Evolutionary conservation across 805 yeast species (phyloP).

Genomic region (Candida adriatica): DNA sequence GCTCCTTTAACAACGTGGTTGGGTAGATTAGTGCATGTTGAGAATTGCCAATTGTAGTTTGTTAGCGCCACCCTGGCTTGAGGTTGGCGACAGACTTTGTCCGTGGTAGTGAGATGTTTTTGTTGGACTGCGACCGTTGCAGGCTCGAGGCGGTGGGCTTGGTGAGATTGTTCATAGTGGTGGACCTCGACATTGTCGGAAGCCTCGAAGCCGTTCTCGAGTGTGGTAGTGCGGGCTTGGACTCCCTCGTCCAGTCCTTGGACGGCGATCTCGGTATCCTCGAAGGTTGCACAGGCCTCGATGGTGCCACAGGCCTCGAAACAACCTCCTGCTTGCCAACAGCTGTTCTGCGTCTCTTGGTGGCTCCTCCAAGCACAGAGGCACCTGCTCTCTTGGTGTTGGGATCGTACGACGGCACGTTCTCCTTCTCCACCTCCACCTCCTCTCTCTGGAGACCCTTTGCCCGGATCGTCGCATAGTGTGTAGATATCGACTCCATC

Average conservation of each 20-base stretch:
- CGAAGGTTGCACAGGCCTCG: not conserved
- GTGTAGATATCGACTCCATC: constrained; percentile 28
- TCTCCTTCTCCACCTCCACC: constrained; percentile 20
- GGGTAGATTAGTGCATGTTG: constrained; percentile 7
- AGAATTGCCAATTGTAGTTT: too few relatives aligned
- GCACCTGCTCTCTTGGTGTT: constrained; percentile 17
- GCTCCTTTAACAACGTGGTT: constrained; percentile 78
- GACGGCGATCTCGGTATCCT: constrained; percentile 11
- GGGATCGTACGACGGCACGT: constrained; percentile 19
- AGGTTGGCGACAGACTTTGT: constrained; percentile 7
- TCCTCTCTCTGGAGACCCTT: constrained; percentile 9
- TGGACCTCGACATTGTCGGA: constrained; percentile 17
- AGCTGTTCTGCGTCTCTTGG: constrained; percentile 22
- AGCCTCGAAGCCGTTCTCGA: too few relatives aligned
- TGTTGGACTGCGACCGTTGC: constrained; percentile 15
- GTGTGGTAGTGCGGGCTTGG: constrained; percentile 5
- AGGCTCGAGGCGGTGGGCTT: constrained; percentile 20
- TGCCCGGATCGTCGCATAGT: constrained; percentile 24
- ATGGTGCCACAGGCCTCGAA: too few relatives aligned
- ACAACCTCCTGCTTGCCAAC: constrained; percentile 12
- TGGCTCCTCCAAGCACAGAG: constrained; percentile 10
- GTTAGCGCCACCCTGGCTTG: constrained; percentile 16
- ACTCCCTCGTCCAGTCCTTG: too few relatives aligned
- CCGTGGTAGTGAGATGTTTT: constrained; percentile 8
- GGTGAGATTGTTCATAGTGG: constrained; percentile 14